Evolutionary conservation across 441 rosid species (phyloP), one percentile per base, ranked within the genome.

Genomic region (Adansonia gregorii): DNA sequence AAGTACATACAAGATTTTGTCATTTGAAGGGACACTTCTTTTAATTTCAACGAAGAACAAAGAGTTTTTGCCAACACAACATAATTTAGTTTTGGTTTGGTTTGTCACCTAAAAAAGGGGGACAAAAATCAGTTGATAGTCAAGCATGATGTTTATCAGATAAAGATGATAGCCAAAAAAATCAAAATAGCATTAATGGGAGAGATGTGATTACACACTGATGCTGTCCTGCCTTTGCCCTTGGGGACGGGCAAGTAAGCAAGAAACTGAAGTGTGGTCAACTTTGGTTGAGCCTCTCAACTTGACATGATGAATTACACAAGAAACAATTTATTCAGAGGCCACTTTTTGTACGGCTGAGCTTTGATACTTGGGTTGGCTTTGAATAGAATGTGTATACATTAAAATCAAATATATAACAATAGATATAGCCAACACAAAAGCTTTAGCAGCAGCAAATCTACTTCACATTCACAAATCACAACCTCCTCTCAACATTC

Each of bases 201-300:
- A 49, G n/a, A 49, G 54, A 49, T 48, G 14, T 49, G 54, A 11
- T 11, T 49, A 12, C 10, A 45, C 9, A 45, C 49, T 49, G 12
- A 12, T 12, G n/a, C n/a, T 49, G 54, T 2, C 3, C 12, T 48
- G 2, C 45, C 8, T 6, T 41, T 5, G 7, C 45, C 45, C 8
- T 41, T 41, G 45, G 45, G 45, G 6, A 41, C 6, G 45, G 45
- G 45, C 8, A 41, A 4, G 52, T 24, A 24, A 24, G 10, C 10
- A 9, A 48, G 52, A 48, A 48, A 48, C 14, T 48, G 52, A 9
- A 48, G 52, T 8, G 7, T 2, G 52, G 24, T 58, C 65, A 59
- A 19, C 65, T 59, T 19, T 19, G 65, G 65, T 22, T 59, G 65
- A 59, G 22, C 55, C 56, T 51, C 56, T 51, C 56, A 51, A 51